These are phyloP conservation scores for Paecilomyces niveus DNA, from an alignment of 2,329 filamentous ascomycete genomes.

Conservation along the genomic window DNA sequence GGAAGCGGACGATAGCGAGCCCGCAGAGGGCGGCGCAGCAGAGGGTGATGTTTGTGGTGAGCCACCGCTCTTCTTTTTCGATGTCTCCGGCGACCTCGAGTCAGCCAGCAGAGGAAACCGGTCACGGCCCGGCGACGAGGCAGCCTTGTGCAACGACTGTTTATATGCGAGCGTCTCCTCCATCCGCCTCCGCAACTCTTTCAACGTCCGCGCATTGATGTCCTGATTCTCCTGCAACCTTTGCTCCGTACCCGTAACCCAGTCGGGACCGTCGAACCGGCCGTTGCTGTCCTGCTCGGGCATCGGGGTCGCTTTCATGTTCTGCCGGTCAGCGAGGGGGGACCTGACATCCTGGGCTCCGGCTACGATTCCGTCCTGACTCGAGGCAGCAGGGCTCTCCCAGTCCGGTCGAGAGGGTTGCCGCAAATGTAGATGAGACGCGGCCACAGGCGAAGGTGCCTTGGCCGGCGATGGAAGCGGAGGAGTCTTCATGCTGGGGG, in stretches of 20 bases:
- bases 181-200: constrained; percentile 36
- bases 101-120: constrained; percentile 5
- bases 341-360: constrained; percentile 1
- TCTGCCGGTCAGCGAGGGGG: constrained; percentile 2
- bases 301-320: background rate
- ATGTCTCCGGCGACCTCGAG: constrained; percentile 11
- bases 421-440: constrained; percentile 16
- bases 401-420: constrained; percentile 17
- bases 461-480: constrained; percentile 34
- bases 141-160: constrained; percentile 26
- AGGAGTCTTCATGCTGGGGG: constrained; percentile 31
- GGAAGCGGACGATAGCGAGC: constrained; percentile 12
- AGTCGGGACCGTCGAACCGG: background rate
- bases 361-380: constrained; percentile 11
- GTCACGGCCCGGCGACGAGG: background rate
- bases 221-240: constrained; percentile 22
- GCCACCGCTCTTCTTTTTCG: constrained; percentile 21
- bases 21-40: constrained; percentile 10
- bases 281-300: background rate
- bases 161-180: constrained; percentile 35
- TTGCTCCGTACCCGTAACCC: constrained; percentile 11
- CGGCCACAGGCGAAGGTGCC: constrained; percentile 24
- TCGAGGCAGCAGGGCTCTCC: constrained; percentile 10
- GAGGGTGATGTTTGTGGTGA: constrained; percentile 20
- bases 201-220: constrained; percentile 30